Evolutionary conservation across 148 eudicot species (phyloP).

Genomic region (Rhododendron mucronatum): DNA sequence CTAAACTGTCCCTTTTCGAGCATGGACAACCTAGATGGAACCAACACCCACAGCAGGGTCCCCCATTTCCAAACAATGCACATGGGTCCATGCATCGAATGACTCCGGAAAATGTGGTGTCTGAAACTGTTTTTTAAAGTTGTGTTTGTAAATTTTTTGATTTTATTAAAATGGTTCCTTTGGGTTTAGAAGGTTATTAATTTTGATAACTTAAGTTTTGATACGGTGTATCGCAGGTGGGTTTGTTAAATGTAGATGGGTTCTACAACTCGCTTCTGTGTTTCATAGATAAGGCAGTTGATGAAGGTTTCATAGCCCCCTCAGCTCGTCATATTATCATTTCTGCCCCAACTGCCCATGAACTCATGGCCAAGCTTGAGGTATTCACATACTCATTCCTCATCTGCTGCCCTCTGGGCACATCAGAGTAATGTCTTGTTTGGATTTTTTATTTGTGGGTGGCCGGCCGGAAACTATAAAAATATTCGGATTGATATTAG

Average conservation of each 20-base stretch:
- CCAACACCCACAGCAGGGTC: too few species aligned
- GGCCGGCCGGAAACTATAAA: neutral
- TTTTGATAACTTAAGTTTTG: neutral
- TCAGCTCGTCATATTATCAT: constrained; percentile 86
- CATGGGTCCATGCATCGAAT: neutral
- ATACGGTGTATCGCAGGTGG: constrained; percentile 47
- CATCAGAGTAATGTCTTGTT: neutral
- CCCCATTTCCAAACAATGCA: neutral
- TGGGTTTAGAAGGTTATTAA: neutral
- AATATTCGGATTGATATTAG: neutral
- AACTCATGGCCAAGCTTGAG: constrained; percentile 89
- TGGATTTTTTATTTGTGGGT: neutral
- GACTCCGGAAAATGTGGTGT: neutral
- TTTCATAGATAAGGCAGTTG: constrained; percentile 95
- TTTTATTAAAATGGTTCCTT: neutral
- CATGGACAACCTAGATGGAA: too few species aligned
- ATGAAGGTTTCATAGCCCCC: constrained; percentile 82
- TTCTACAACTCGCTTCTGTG: constrained; percentile 76
- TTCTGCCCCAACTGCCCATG: constrained; percentile 82
- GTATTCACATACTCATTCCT: constrained; percentile 22
- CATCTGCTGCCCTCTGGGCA: neutral
- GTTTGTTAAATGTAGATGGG: constrained; percentile 84
- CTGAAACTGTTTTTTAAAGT: neutral
- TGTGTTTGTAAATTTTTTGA: too few species aligned
- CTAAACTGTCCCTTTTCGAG: too few species aligned